Evolutionary conservation across 2,329 filamentous ascomycete genomes (phyloP).

Genomic region (Chalaropsis thielavioides): DNA sequence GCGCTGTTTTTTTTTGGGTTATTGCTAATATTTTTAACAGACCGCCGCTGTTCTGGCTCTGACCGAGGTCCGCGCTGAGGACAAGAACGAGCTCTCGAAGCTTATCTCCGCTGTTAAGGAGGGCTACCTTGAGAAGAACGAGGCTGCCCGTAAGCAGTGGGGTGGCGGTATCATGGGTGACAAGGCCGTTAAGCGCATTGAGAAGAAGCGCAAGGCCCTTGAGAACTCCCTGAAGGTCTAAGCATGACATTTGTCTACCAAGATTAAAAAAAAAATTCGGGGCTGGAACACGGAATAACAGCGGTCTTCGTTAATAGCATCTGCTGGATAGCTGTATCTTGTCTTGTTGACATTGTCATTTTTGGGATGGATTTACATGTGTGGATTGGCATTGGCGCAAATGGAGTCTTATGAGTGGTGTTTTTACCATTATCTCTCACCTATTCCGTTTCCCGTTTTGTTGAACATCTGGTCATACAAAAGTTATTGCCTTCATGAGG

Average conservation of each 20-base stretch:
- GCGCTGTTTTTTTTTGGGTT: neutral
- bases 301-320: constrained; percentile 14
- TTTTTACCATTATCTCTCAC: constrained; percentile 5
- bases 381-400: constrained; percentile 16
- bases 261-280: constrained; percentile 15
- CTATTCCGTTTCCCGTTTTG: neutral
- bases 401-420: constrained; percentile 13
- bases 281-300: constrained; percentile 14
- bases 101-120: constrained; percentile 94
- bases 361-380: constrained; percentile 6
- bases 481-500: neutral
- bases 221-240: constrained; percentile 98
- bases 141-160: constrained; percentile 85
- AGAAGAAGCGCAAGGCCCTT: constrained; percentile 87
- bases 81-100: constrained; percentile 97
- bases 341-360: constrained; percentile 13
- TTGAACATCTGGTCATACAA: neutral
- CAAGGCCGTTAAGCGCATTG: constrained; percentile 67
- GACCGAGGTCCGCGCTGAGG: constrained; percentile 93
- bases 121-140: constrained; percentile 90
- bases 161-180: constrained; percentile 98
- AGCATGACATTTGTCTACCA: constrained; percentile 21
- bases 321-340: constrained; percentile 12
- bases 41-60: constrained; percentile 91
- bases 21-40: constrained; percentile 35